A percentile compares a stretch with the other conserved stretches of the same genome.
phyloP scores from a whole-genome alignment of 2,329 filamentous ascomycete species.

The Eutypella sp. region DNA sequence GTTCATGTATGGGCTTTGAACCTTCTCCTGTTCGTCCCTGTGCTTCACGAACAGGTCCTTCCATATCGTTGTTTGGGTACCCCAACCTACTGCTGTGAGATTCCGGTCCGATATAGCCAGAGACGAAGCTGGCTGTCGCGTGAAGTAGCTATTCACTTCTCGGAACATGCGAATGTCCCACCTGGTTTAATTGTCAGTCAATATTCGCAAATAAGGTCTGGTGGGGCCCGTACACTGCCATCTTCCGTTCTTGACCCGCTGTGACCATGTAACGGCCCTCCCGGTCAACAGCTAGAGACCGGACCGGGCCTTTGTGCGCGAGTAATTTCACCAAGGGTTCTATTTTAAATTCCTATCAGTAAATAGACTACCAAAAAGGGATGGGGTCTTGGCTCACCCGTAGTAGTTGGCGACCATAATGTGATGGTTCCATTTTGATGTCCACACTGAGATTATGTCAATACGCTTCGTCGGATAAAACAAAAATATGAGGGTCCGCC shows the following conservation, averaged over 20 bases:
- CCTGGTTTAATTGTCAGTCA: background rate
- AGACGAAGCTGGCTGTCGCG: conserved; percentile 74
- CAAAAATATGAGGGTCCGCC: background rate
- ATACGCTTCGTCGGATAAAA: background rate
- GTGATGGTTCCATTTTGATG: conserved; percentile 95
- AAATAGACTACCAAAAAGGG: background rate
- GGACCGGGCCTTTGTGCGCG: conserved; percentile 83
- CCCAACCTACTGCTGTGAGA: conserved; percentile 85
- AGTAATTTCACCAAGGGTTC: conserved; percentile 87
- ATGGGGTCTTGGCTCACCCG: background rate
- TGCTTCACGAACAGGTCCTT: conserved; percentile 80
- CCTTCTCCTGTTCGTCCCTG: conserved; percentile 65
- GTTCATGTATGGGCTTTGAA: conserved; percentile 84
- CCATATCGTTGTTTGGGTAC: conserved; percentile 86
- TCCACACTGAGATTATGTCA: conserved; percentile 38
- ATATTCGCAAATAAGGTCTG: background rate
- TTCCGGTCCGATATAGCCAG: conserved; percentile 85
- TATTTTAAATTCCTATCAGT: conserved; percentile 27
- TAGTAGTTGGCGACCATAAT: conserved; percentile 88
- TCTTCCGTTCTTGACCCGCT: conserved; percentile 80
- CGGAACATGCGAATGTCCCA: conserved; percentile 96
- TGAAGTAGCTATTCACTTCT: conserved; percentile 85
- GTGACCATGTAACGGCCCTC: conserved; percentile 95
- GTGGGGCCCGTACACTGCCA: conserved; percentile 55
- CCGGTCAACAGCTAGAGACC: conserved; percentile 77